Evolutionary conservation across 495 filamentous ascomycete species (phyloP).

Genomic region (Xylaria castorea): DNA sequence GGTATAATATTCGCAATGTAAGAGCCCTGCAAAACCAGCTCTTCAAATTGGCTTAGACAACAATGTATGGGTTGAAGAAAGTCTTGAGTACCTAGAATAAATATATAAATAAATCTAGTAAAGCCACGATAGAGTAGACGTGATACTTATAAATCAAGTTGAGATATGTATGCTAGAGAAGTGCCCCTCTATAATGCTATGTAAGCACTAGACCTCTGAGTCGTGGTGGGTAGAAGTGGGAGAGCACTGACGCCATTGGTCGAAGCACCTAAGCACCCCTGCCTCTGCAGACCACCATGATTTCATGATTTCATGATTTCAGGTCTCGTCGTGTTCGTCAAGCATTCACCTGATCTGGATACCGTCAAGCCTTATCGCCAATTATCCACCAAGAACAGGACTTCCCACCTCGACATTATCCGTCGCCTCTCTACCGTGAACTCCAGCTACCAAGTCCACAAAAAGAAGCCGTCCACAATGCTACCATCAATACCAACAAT

Average conservation of each 20-base stretch:
- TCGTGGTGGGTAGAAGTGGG: neutral
- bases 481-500: slow-evolving; percentile 8
- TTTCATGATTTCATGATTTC: neutral
- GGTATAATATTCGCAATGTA: neutral
- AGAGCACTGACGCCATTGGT: slow-evolving; percentile 19
- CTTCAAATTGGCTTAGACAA: neutral
- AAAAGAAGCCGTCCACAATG: slow-evolving; percentile 10
- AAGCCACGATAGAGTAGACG: neutral
- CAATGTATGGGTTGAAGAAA: neutral
- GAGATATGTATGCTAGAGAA: neutral
- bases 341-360: neutral
- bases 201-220: neutral
- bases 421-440: neutral
- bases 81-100: neutral
- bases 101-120: neutral
- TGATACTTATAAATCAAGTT: neutral
- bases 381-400: neutral
- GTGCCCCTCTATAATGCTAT: slow-evolving; percentile 1
- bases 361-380: neutral
- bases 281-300: neutral
- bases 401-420: neutral
- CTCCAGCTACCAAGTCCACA: neutral
- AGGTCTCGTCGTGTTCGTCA: neutral
- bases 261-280: neutral
- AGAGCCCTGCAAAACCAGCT: neutral